phyloP scores from a whole-genome alignment of 2,329 filamentous ascomycete genomes.

The Aspergillus unguis region DNA sequence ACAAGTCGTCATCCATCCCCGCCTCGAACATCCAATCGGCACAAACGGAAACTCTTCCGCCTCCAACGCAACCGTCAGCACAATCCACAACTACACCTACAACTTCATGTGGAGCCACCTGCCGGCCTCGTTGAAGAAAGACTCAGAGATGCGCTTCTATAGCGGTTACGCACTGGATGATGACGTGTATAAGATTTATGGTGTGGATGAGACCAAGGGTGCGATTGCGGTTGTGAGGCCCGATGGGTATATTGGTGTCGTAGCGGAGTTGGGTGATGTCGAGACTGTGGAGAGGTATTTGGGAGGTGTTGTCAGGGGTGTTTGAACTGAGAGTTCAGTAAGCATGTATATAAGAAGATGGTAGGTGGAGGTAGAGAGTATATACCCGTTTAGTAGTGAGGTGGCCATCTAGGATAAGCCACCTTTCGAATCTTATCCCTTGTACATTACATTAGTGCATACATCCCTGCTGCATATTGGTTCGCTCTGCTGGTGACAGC shows the following conservation, averaged over 20 bases:
- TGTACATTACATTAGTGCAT: no score
- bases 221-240: constrained; percentile 37
- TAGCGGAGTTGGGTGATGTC: constrained; percentile 28
- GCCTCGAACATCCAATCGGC: constrained; percentile 9
- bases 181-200: constrained; percentile 37
- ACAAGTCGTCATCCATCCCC: constrained; percentile 36
- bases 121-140: constrained; percentile 28
- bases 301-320: constrained; percentile 15
- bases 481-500: no score
- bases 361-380: no score
- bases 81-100: neutral
- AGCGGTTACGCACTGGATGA: constrained; percentile 30
- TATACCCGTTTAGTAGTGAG: no score
- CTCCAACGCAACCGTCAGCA: neutral
- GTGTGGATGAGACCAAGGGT: constrained; percentile 29
- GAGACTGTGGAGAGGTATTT: constrained; percentile 27
- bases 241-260: constrained; percentile 37
- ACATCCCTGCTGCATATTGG: no score
- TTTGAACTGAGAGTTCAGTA: neutral
- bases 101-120: constrained; percentile 35
- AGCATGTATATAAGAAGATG: neutral
- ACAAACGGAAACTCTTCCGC: neutral
- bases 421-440: no score
- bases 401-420: no score
- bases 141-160: constrained; percentile 37